Evolutionary conservation across 2,329 filamentous ascomycete species (phyloP), one percentile per base, ranked within the genome.

Genomic region (Cadophora gregata): DNA sequence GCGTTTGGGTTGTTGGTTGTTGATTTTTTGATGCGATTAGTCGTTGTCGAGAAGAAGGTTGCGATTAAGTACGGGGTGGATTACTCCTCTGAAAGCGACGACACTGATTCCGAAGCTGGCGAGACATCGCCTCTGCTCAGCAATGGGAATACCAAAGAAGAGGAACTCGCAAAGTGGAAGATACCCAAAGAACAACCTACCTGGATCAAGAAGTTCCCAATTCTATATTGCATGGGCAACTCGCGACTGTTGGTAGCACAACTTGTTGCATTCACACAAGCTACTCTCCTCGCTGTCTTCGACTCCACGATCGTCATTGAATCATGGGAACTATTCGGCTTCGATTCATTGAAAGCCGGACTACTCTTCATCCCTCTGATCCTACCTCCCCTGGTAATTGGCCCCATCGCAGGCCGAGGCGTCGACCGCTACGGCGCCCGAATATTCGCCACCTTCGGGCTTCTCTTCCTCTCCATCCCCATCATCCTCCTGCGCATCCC

Each of bases 41-140:
- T 86, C 5, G 81, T 90, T 62, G 81, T 90, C n/a, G 88, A 90
- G 76, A 88, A 88, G 76, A 87, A 86, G 73, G 80, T 82, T 1
- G 86, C 86, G 0, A 76, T 75, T 9, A 79, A 78, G 67, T 86
- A 66, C n/a, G 75, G 78, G 47, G 69, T 73, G 14, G 68, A 66
- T 16, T 63, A 63, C 21, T 68, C 71, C 8, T 67, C 67, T 9
- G 69, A 70, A 21, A 68, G 69, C 10, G 61, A 67, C 63, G 63
- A 73, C 50, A 60, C 65, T 16, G 67, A 65, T 50, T 59, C 42
- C 31, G 61, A 59, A 42, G 59, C 62, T 9, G 63, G 50, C 31
- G 75, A 77, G 78, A 62, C 75, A 78, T 64, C 78, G 78, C 19
- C 76, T 81, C 14, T 73, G 1, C 75, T 85, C 2, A 76, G 77